Conservation (phyloP, 108 stramenopile species). For the Pseudonitzschia multiseries region DNA sequence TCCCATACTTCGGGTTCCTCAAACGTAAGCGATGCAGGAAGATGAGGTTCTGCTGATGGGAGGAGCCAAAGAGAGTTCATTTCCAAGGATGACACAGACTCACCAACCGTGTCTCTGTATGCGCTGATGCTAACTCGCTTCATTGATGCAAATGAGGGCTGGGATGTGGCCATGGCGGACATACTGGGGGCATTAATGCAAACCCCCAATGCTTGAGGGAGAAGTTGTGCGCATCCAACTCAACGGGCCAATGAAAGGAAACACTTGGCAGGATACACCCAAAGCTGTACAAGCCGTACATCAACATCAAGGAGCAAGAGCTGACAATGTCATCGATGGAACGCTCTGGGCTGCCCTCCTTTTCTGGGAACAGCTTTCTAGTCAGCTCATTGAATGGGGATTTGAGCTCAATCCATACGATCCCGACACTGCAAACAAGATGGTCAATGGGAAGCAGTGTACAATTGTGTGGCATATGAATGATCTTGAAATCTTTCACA, state of each 20-base stretch:
- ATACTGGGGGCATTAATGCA: conserved; percentile 46
- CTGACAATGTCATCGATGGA: neutral
- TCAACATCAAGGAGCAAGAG: neutral
- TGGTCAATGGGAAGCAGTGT: conserved; percentile 31
- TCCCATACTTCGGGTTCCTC: neutral
- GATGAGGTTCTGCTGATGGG: neutral
- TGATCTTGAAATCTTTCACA: conserved; percentile 8
- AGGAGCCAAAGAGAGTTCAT: conserved; percentile 6
- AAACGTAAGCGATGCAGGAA: neutral
- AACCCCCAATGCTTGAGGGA: conserved; percentile 9
- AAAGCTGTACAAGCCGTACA: too few relatives aligned
- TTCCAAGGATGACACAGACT: conserved; percentile 28
- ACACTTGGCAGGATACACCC: conserved; percentile 17
- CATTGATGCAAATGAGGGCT: conserved; percentile 35
- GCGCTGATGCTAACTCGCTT: conserved; percentile 30
- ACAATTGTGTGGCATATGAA: conserved; percentile 55
- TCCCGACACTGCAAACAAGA: conserved; percentile 47
- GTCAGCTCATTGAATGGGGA: conserved; percentile 29
- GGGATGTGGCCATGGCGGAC: conserved; percentile 33
- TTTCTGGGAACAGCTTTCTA: too few relatives aligned
- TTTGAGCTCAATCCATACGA: conserved; percentile 60
- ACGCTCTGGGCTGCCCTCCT: too few relatives aligned
- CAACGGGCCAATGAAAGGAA: conserved; percentile 5
- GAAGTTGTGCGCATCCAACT: conserved; percentile 19
- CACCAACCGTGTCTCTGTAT: conserved; percentile 35